Evolutionary conservation across 768 basidiomycete genomes (phyloP), one percentile per base, ranked within the genome.

Genomic region (Auricularia sp.): DNA sequence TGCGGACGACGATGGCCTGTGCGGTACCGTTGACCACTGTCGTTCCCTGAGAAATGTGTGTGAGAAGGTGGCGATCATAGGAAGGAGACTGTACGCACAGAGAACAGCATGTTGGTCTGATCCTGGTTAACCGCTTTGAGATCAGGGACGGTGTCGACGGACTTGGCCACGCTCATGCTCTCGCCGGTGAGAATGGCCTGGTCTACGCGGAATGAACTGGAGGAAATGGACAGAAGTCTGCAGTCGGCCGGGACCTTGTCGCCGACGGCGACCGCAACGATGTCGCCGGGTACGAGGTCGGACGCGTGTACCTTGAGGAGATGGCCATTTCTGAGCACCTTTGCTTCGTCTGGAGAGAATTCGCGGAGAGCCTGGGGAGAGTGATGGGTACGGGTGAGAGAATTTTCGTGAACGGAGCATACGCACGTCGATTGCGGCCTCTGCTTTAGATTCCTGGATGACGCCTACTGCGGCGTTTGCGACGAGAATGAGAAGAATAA

Each of bases 401-500:
- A 60, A 42, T 61, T 35, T 58, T 18, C 8, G n/a, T 12, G 62
- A 36, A 59, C 14, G 34, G 34, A 29, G 44, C 42, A 4, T 18
- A 80, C 93, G 77, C 71, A 97, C 96, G 71, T 98, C 97, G 73
- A 99, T 99, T 21, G 96, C 96, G 74, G 86, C 87, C 76, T 99
- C 96, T 2, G 96, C 96, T 66, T 91, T 96, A 14, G 88, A 89
- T 77, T 99, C 96, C 76, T 99, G 96, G 58, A 98, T 85, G 43
- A 99, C 96, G 66, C 96, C 96, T 63, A 99, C 96, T 23, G 92
- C 82, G n/a, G 96, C 96, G 70, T 99, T 99, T 58, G 95, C 94
- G 43, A 98, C 80, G 62, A 99, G 85, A 71, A 99, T 98, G 70
- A 98, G 85, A 33, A 98, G 81, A 72, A 99, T 99, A 68, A 98